phyloP scores from a whole-genome alignment of 2,329 filamentous ascomycete genomes.

The Trichoderma sp. region DNA sequence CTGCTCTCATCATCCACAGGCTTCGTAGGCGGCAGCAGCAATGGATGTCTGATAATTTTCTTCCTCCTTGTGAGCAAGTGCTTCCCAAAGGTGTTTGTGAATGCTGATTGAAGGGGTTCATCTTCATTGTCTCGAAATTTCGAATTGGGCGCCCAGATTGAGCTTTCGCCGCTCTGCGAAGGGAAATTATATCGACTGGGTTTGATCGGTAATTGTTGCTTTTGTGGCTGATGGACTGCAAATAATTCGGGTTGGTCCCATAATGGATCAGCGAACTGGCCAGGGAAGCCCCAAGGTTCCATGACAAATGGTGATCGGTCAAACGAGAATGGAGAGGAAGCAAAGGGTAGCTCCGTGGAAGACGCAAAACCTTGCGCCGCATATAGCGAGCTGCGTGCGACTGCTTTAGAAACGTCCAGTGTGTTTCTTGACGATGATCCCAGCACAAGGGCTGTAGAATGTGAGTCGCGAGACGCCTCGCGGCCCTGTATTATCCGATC shows the following conservation, averaged over 20 bases:
- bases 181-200: conserved; percentile 34
- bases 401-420: not conserved
- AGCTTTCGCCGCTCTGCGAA: conserved; percentile 30
- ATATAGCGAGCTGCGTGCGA: conserved; percentile 11
- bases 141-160: conserved; percentile 34
- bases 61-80: conserved; percentile 1
- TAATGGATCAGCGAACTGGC: conserved; percentile 2
- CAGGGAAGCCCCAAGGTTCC: conserved; percentile 20
- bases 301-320: conserved; percentile 20
- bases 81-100: conserved; percentile 6
- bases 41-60: not conserved
- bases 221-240: not conserved
- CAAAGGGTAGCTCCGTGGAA: conserved; percentile 18
- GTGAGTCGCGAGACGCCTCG: not conserved
- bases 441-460: conserved; percentile 18
- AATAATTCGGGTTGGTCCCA: conserved; percentile 16
- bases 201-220: not conserved
- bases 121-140: conserved; percentile 24
- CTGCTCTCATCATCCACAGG: conserved; percentile 24
- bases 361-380: conserved; percentile 19
- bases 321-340: conserved; percentile 24
- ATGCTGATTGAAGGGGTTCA: conserved; percentile 10
- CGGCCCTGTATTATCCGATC: conserved; percentile 22
- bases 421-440: not conserved
- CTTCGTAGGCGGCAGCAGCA: not conserved